phyloP scores from a whole-genome alignment of 371 early-diverging fungal species.

The Actinomortierella wolfii region DNA sequence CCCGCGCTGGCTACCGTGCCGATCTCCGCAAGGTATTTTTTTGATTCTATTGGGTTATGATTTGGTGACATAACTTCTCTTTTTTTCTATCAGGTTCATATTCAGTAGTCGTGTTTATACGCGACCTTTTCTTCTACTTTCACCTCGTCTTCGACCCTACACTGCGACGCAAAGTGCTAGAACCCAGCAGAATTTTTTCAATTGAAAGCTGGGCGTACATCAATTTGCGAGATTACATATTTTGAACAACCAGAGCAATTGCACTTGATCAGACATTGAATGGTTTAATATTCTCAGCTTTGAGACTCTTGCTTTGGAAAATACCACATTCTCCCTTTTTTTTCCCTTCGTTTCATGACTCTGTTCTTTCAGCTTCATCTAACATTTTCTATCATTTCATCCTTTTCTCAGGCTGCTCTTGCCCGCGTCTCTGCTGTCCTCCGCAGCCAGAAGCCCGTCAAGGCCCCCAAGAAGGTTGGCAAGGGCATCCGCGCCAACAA shows the following conservation, averaged over 20 bases:
- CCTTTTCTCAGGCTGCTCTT: constrained; percentile 68
- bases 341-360: neutral
- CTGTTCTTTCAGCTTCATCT: constrained; percentile 1
- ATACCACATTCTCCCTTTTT: constrained; percentile 4
- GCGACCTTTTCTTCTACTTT: neutral
- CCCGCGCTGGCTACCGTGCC: constrained; percentile 71
- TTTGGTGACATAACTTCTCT: neutral
- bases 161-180: constrained; percentile 46
- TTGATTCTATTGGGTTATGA: constrained; percentile 1
- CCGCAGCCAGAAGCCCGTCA: constrained; percentile 65
- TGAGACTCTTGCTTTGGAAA: constrained; percentile 40
- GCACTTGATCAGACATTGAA: constrained; percentile 36
- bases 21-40: constrained; percentile 74
- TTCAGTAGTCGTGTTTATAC: neutral
- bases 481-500: constrained; percentile 52
- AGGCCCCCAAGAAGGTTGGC: constrained; percentile 65
- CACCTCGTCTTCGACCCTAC: neutral
- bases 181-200: constrained; percentile 44
- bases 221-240: constrained; percentile 42
- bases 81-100: constrained; percentile 3
- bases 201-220: constrained; percentile 49
- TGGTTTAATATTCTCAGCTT: constrained; percentile 39
- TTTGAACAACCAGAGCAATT: constrained; percentile 19
- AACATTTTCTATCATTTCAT: neutral
- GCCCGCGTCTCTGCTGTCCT: constrained; percentile 81